Evolutionary conservation across 2,329 filamentous ascomycete genomes (phyloP), one percentile per base, ranked within the genome.

Genomic region (Pseudogymnoascus sp.): DNA sequence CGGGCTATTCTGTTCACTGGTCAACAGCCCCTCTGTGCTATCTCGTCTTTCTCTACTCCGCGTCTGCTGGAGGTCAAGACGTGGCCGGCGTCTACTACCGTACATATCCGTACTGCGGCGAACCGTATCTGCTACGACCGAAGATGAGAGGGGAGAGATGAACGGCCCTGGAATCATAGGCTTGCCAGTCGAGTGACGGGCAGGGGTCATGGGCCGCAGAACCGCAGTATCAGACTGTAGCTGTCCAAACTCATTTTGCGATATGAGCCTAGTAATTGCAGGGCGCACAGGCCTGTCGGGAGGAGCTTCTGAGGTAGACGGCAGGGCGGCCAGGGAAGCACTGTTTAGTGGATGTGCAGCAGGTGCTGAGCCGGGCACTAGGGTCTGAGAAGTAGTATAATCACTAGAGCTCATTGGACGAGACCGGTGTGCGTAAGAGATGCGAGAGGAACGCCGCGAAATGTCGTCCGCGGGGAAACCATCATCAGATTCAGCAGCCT

Each of bases 51-150:
- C 51, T 14, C 51, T 57, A 21, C 51, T 57, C 51, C 51, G 51
- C 6, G 51, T 57, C n/a, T 16, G 11, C 5, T 34, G 51, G 2
- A 57, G 51, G 29, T 57, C 51, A 57, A 57, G 51, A 21, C 68
- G 10, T 68, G 63, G 42, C 62, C 62, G 11, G 51, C 54, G 18
- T 67, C 67, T 21, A 40, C 45, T 39, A 14, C 45, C 62, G 51
- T 57, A 64, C 14, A 63, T 63, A 47, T 68, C 78, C 65, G 83
- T 77, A 12, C 83, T 82, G 14, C 83, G 80, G n/a, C 85, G 80
- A 26, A 88, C 76, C 21, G 84, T 81, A 67, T 89, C 86, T 7
- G 85, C 86, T 5, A 89, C 84, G 59, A 89, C 82, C 0, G 81
- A 82, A 1, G 80, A 81, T 1, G 82, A 85, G 1, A 89, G 76